Conservation (phyloP, 169 alveolate species). For the Plasmodium vinckei region DNA sequence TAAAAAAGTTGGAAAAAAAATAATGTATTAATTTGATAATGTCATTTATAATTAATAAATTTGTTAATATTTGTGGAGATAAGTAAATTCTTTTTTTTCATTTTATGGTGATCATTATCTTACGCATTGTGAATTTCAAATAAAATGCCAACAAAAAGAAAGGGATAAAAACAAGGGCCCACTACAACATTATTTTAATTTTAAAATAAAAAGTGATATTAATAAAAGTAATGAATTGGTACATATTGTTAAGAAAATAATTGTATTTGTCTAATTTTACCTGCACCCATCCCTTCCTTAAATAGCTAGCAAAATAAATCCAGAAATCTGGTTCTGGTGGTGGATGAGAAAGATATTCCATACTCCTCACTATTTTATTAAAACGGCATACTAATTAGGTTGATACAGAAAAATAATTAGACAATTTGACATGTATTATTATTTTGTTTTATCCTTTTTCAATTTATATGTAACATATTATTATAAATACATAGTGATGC, state of each 20-base stretch:
- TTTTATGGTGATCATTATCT: not conserved
- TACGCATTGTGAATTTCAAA: constrained; percentile 71
- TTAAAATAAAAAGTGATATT: not conserved
- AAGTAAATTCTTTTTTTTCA: too few relatives aligned
- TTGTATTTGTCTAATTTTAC: constrained; percentile 10
- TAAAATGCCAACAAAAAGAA: constrained; percentile 58
- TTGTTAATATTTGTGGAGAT: too few relatives aligned
- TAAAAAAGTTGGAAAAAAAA: too few relatives aligned
- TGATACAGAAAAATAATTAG: not conserved
- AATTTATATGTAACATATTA: too few relatives aligned
- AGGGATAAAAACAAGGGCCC: constrained; percentile 70
- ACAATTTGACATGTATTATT: too few relatives aligned
- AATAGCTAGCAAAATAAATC: constrained; percentile 66
- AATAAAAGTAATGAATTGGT: not conserved
- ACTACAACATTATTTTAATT: constrained; percentile 13
- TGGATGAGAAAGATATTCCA: constrained; percentile 46
- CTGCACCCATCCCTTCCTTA: constrained; percentile 64
- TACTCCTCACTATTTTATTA: constrained; percentile 1
- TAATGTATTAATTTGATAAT: too few relatives aligned
- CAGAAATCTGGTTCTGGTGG: constrained; percentile 74
- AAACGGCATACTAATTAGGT: not conserved
- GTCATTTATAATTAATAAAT: too few relatives aligned
- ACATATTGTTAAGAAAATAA: not conserved
- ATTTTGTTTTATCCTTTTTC: too few relatives aligned
- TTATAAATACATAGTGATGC: too few relatives aligned